A percentile compares a stretch with the other conserved stretches of the same genome.
phyloP scores from a whole-genome alignment of 2,329 filamentous ascomycete species.

The Ceratocystis huliohia region DNA sequence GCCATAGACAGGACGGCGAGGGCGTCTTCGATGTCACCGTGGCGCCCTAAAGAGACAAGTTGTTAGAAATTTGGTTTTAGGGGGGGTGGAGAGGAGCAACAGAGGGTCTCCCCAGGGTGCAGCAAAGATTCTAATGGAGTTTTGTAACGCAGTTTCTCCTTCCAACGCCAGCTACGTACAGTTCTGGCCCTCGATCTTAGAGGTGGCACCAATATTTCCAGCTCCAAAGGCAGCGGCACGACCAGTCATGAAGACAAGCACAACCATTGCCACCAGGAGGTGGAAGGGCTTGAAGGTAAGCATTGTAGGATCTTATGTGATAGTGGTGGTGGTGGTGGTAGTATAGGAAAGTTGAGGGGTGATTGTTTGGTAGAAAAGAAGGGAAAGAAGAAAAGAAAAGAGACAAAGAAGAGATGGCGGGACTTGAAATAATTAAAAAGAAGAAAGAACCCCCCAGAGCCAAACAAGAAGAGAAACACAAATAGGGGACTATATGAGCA shows the following conservation, averaged over 20 bases:
- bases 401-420: conserved; percentile 21
- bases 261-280: conserved; percentile 41
- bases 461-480: no score
- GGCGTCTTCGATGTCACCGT: conserved; percentile 88
- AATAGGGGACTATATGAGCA: no score
- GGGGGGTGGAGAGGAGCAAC: neutral
- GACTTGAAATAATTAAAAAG: neutral
- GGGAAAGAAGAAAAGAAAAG: conserved; percentile 21
- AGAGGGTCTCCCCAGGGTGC: neutral
- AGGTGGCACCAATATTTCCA: conserved; percentile 73
- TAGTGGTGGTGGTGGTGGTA: no score
- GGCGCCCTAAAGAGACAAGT: conserved; percentile 45
- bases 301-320: conserved; percentile 30
- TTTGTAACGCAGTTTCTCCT: no score
- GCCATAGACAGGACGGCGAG: conserved; percentile 58
- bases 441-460: no score
- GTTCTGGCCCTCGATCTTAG: conserved; percentile 72
- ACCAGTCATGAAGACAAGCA: conserved; percentile 54
- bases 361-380: conserved; percentile 20
- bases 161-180: conserved; percentile 36
- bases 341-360: neutral
- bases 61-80: neutral
- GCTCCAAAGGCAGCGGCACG: conserved; percentile 71
- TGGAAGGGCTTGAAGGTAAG: conserved; percentile 36
- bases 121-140: neutral